Evolutionary conservation across 176 grass and related monocot species (phyloP).

Genomic region (Zizania latifolia): DNA sequence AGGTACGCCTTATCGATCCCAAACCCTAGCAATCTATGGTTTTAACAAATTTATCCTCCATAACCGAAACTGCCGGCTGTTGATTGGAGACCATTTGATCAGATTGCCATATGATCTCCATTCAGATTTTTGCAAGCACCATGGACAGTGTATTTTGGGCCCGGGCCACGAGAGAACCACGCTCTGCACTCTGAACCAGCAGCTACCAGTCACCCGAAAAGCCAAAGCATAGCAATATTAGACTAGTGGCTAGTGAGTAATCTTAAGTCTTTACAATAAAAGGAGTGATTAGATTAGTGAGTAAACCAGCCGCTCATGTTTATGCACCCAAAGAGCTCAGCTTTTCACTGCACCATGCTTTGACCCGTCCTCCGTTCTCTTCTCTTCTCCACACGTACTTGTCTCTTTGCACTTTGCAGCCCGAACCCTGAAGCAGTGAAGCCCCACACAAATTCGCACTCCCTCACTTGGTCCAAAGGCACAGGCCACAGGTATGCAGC

Average conservation of each 20-base stretch:
- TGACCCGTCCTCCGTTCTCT: constrained; percentile 42
- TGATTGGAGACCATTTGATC: background rate
- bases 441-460: constrained; percentile 21
- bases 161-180: constrained; percentile 3
- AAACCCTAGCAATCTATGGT: too few relatives aligned
- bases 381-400: constrained; percentile 28
- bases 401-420: constrained; percentile 8
- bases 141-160: background rate
- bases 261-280: too few relatives aligned
- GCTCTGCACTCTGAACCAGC: background rate
- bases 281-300: background rate
- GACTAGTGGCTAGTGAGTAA: background rate
- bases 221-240: background rate
- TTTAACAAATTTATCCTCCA: constrained; percentile 17
- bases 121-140: background rate
- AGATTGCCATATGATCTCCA: background rate
- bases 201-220: too few relatives aligned
- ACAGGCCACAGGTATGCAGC: background rate
- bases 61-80: constrained; percentile 35
- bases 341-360: constrained; percentile 47
- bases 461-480: background rate
- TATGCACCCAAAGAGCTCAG: constrained; percentile 27
- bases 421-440: constrained; percentile 5
- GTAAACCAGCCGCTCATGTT: constrained; percentile 24
- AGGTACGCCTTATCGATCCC: too few relatives aligned